Percentiles rank a stretch among this genome's conserved stretches.
Evolutionary conservation across 305 asterid genomes (phyloP).

Genomic region (Solanum chacoense): DNA sequence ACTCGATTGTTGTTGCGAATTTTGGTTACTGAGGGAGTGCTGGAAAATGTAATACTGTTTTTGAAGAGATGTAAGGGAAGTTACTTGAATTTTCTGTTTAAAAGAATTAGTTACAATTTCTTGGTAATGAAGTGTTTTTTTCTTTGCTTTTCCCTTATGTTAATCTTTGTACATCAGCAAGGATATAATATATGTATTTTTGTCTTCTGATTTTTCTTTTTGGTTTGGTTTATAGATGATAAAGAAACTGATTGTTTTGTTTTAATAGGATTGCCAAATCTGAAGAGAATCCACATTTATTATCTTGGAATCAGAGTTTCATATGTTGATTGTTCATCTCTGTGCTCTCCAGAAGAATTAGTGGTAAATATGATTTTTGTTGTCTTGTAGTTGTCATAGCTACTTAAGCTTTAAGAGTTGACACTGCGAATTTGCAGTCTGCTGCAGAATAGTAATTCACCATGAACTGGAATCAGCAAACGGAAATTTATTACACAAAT

Average conservation of each 20-base stretch:
- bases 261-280: slow-evolving; percentile 4
- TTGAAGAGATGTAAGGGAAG: background rate
- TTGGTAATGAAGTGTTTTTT: background rate
- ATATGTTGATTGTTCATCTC: background rate
- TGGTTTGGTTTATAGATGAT: background rate
- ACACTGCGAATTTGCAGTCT: background rate
- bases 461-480: slow-evolving; percentile 74
- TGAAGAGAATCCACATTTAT: background rate
- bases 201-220: background rate
- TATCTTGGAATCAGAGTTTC: background rate
- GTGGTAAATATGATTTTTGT: background rate
- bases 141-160: background rate
- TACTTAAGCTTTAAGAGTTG: background rate
- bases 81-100: background rate
- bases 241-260: background rate
- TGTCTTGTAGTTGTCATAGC: background rate
- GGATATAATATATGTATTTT: background rate
- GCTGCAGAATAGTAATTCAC: slow-evolving; percentile 13
- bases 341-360: background rate
- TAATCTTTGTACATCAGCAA: background rate
- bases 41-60: background rate
- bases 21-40: background rate
- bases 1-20: background rate
- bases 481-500: slow-evolving; percentile 54
- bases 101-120: background rate